Percentiles rank a stretch among this genome's conserved stretches.
Conservation (phyloP, 805 yeast genomes). For the Maudiozyma bulderi region DNA sequence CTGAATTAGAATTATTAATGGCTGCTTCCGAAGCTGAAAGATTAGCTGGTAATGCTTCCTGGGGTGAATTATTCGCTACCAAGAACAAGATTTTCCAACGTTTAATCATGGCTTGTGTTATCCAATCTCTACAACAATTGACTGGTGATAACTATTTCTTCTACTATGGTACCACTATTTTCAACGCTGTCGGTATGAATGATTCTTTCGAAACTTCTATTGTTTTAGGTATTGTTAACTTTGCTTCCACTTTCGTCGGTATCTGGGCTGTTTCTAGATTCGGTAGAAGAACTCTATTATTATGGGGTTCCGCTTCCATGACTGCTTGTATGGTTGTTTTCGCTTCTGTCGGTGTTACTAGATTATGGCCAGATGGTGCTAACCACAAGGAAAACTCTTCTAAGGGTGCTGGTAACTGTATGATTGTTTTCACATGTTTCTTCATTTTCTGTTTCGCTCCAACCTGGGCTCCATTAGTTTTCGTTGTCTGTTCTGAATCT, state of each 20-base stretch:
- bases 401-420: conserved; percentile 52
- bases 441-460: conserved; percentile 63
- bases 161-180: conserved; percentile 55
- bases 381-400: conserved; percentile 28
- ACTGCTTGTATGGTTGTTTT: conserved; percentile 37
- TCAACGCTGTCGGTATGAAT: conserved; percentile 48
- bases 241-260: conserved; percentile 44
- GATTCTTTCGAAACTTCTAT: conserved; percentile 53
- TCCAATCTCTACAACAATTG: conserved; percentile 56
- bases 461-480: conserved; percentile 65
- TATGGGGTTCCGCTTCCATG: conserved; percentile 43
- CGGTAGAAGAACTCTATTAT: conserved; percentile 39
- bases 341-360: conserved; percentile 52
- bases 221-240: conserved; percentile 49
- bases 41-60: conserved; percentile 53
- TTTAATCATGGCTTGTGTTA: conserved; percentile 41
- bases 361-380: conserved; percentile 31
- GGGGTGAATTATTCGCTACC: conserved; percentile 57
- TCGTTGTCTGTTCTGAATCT: conserved; percentile 53
- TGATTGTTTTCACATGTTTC: conserved; percentile 61
- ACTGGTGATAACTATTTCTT: conserved; percentile 59
- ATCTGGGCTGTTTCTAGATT: conserved; percentile 41
- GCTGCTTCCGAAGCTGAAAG: conserved; percentile 52
- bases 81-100: conserved; percentile 47
- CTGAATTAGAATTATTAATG: conserved; percentile 50